Evolutionary conservation across 2,329 filamentous ascomycete genomes (phyloP).

Genomic region (Aspergillus flavus): DNA sequence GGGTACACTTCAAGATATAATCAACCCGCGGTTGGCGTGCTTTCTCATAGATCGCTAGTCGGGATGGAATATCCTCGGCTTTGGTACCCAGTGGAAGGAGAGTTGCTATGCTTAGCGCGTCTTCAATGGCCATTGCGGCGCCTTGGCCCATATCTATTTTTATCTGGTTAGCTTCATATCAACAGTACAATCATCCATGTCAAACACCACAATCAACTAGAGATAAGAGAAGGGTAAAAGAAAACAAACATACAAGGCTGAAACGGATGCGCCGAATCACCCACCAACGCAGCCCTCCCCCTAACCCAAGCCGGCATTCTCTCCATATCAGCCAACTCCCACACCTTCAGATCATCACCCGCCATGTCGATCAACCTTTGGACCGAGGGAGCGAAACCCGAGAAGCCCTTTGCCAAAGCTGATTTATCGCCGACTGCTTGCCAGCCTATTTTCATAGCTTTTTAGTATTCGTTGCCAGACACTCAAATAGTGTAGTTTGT

Average conservation of each 20-base stretch:
- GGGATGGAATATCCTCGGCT: slow-evolving; percentile 17
- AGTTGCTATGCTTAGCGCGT: slow-evolving; percentile 31
- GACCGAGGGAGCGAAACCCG: slow-evolving; percentile 21
- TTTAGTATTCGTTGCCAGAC: not conserved
- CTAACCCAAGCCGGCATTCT: slow-evolving; percentile 58
- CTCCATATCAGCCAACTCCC: slow-evolving; percentile 64
- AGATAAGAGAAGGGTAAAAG: not conserved
- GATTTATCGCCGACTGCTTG: slow-evolving; percentile 23
- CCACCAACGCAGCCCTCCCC: slow-evolving; percentile 58
- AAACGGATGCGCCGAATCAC: slow-evolving; percentile 70
- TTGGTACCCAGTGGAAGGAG: slow-evolving; percentile 25
- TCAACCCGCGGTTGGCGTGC: slow-evolving; percentile 26
- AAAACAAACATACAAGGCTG: slow-evolving; percentile 46
- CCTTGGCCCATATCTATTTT: slow-evolving; percentile 33
- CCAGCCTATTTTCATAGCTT: slow-evolving; percentile 15
- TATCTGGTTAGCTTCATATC: not conserved
- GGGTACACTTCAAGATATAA: slow-evolving; percentile 22
- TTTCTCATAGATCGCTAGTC: slow-evolving; percentile 24
- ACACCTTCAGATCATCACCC: slow-evolving; percentile 54
- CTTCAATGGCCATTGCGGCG: slow-evolving; percentile 37
- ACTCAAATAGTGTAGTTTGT: not conserved
- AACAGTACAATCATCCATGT: not conserved
- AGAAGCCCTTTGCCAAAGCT: slow-evolving; percentile 19
- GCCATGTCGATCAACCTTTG: slow-evolving; percentile 33
- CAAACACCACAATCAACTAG: not conserved